Evolutionary conservation across 805 yeast species (phyloP), one percentile per base, ranked within the genome.

Genomic region (Wickerhamomyces pijperi): DNA sequence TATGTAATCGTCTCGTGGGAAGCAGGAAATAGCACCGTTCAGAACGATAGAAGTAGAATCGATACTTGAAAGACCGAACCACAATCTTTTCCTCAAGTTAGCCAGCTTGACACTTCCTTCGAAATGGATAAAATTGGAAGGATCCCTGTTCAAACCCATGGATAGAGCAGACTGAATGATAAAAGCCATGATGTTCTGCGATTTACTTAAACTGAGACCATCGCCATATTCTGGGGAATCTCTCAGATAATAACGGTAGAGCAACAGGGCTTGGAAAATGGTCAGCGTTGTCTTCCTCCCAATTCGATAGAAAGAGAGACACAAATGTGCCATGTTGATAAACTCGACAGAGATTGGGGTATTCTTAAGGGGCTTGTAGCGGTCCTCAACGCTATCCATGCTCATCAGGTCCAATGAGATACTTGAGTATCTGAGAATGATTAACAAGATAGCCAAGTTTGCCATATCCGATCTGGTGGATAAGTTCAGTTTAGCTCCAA

Each of bases 101-200:
- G 42, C 36, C 16, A 35, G 44, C 6, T 15, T 15, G 13, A 39
- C 14, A 36, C 46, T 39, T 16, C 35, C 37, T 1, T n/a, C 18
- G 2, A 37, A 40, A 43, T 40, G 53, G 20, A 36, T 13, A 21
- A 46, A 58, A 6, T 43, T 42, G 14, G 47, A 49, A 0, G 76
- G 76, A 34, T 72, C 78, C 35, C 72, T 51, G 44, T 71, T 58
- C 32, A 72, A 47, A 0, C 76, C 77, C 41, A 70, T 46, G 3
- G 63, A 51, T 16, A 62, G 43, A 0, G 72, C 72, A 58, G 66
- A 63, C 39, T 70, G 74, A 5, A 62, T 43, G 5, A 64, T 49
- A 32, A 66, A 47, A 0, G 64, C 66, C 12, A 58, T 53, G 16
- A 60, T 53, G 4, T 56, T 54, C 34, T 61, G 69, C 0, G 64